Conservation (phyloP, 2,329 filamentous ascomycete species). For the Phyllosticta citrichinensis region DNA sequence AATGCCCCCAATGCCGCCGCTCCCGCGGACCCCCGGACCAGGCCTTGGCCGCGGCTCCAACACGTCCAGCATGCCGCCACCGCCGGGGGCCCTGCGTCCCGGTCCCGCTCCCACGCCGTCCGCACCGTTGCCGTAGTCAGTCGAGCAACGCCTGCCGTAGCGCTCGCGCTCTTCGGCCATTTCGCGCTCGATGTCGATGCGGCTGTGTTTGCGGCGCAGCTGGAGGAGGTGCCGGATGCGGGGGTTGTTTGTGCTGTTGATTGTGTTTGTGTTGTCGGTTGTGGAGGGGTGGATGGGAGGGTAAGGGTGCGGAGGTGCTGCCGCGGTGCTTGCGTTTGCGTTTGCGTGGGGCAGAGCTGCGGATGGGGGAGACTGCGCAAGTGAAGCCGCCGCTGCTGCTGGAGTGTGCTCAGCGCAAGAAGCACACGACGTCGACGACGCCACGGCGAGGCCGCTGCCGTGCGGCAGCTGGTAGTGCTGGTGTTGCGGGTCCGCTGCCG, state of each 20-base stretch:
- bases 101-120: background rate
- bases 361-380: slow-evolving; percentile 8
- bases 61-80: background rate
- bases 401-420: too few relatives aligned
- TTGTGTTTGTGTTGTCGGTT: too few relatives aligned
- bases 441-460: too few relatives aligned
- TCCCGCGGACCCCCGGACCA: slow-evolving; percentile 1
- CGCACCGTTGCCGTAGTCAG: background rate
- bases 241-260: slow-evolving; percentile 4
- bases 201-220: slow-evolving; percentile 22
- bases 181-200: slow-evolving; percentile 22
- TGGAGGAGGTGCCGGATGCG: slow-evolving; percentile 23
- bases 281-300: too few relatives aligned
- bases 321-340: too few relatives aligned
- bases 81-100: background rate
- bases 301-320: too few relatives aligned
- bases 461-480: too few relatives aligned
- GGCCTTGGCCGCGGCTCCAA: slow-evolving; percentile 23
- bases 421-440: too few relatives aligned
- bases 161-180: slow-evolving; percentile 24
- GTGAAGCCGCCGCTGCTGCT: too few relatives aligned
- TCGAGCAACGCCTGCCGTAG: slow-evolving; percentile 13
- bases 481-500: background rate
- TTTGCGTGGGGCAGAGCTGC: background rate
- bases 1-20: slow-evolving; percentile 18